Evolutionary conservation across 2,329 filamentous ascomycete genomes (phyloP), one percentile per base, ranked within the genome.

Genomic region (Geoglossum cookeanum): DNA sequence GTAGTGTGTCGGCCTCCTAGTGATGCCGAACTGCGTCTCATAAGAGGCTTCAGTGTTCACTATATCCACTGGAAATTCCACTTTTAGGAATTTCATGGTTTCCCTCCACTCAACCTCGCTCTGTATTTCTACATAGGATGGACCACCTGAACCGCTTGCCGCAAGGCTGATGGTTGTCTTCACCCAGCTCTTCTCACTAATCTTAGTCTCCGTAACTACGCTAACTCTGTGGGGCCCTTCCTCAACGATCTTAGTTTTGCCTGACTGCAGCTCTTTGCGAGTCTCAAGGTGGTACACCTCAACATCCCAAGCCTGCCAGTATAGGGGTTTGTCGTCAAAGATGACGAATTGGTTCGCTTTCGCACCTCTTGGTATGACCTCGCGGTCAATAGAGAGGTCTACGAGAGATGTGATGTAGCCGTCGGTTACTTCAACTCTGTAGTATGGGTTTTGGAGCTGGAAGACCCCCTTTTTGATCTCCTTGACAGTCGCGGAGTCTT

Each of bases 281-380:
- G 89, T 92, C 57, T 94, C 82, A 30, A 97, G 78, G 65, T 98
- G 92, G 72, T 84, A 98, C 32, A 97, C 90, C 70, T 98, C 92
- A 4, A 97, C 91, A 68, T 98, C 91, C 90, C 91, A 95, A 2
- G 89, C 90, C 71, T 96, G 87, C 90, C 89, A 97, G 73, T 94
- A 95, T 29, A 96, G 78, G 27, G 90, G 90, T 71, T 97, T 96
- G 71, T 98, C 92, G 66, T 98, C 92, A 65, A 94, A 97, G 29
- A 97, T 81, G 61, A 97, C 90, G 55, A 92, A 80, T 67, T 96
- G 89, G 63, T 94, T 95, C 29, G 85, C 90, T 68, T 90, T 90
- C 29, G 79, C 78, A 33, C 75, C 78, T 59, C 77, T 74, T 2
- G 87, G 77, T 54, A 98, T 78, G 22, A 94, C 71, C 68, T 98